phyloP scores from a whole-genome alignment of 805 yeast species.

The Metschnikowia koreensis region DNA sequence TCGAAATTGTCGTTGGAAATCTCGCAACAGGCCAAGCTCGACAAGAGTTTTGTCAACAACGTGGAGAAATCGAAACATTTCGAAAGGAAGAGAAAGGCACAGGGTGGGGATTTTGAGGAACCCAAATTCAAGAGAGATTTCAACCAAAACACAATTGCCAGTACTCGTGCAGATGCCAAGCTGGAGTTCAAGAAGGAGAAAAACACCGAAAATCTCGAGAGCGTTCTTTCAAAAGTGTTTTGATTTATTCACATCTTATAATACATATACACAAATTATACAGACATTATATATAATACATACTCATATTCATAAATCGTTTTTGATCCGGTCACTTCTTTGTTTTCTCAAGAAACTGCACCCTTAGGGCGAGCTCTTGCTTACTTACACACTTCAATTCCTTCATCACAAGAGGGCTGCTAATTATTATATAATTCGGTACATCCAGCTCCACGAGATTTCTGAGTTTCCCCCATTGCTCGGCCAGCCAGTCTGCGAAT shows the following conservation, averaged over 20 bases:
- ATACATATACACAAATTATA: too few relatives aligned
- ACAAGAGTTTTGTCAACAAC: slow-evolving; percentile 77
- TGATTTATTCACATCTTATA: slow-evolving; percentile 18
- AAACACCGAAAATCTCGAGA: slow-evolving; percentile 39
- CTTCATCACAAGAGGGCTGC: slow-evolving; percentile 26
- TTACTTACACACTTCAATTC: slow-evolving; percentile 27
- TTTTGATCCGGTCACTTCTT: background rate
- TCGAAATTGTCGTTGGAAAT: slow-evolving; percentile 85
- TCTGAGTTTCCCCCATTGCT: slow-evolving; percentile 33
- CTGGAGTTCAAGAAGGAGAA: slow-evolving; percentile 42
- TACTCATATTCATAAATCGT: background rate
- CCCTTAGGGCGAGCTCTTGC: slow-evolving; percentile 32
- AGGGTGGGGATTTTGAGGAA: slow-evolving; percentile 18
- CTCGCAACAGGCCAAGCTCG: slow-evolving; percentile 82
- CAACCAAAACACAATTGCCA: slow-evolving; percentile 65
- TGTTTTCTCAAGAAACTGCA: slow-evolving; percentile 15
- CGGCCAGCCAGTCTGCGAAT: slow-evolving; percentile 25
- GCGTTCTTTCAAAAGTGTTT: slow-evolving; percentile 55
- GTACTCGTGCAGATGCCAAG: slow-evolving; percentile 65
- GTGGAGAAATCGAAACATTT: slow-evolving; percentile 86
- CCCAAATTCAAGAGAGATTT: slow-evolving; percentile 46
- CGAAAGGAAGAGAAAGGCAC: slow-evolving; percentile 43
- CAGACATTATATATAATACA: too few relatives aligned
- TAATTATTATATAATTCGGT: slow-evolving; percentile 26
- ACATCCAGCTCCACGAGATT: slow-evolving; percentile 30